Conservation (phyloP, 345 rosid species). For the Turnera subulata region DNA sequence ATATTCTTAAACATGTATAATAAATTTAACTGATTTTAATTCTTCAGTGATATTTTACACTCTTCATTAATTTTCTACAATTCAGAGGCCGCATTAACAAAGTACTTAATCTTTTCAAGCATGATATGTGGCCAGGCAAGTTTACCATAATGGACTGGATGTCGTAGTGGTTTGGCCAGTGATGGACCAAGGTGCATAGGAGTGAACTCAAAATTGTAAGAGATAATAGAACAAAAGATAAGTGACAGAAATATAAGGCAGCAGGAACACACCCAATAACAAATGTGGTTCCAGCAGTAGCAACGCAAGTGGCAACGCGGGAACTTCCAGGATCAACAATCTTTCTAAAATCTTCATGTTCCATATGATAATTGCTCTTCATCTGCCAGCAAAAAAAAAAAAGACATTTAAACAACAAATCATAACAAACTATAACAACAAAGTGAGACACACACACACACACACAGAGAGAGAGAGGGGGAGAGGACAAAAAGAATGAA, state of each 20-base stretch:
- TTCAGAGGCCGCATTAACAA: not conserved
- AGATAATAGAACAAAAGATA: not conserved
- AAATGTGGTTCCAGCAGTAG: slow-evolving; percentile 77
- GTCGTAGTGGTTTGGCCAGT: not conserved
- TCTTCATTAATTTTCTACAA: not conserved
- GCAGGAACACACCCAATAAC: slow-evolving; percentile 59
- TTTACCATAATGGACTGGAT: not conserved
- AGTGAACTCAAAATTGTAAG: not conserved
- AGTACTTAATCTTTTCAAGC: not conserved
- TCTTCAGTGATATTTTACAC: not conserved
- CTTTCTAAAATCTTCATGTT: slow-evolving; percentile 66
- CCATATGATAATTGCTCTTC: slow-evolving; percentile 48
- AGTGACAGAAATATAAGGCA: not conserved
- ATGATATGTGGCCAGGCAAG: slow-evolving; percentile 1
- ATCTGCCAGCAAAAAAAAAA: slow-evolving; percentile 40
- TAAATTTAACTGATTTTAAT: not conserved
- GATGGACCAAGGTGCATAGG: not conserved
- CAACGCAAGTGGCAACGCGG: slow-evolving; percentile 43
- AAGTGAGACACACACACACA: too few species aligned
- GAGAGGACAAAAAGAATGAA: not conserved
- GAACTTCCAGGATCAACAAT: slow-evolving; percentile 66
- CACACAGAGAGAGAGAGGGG: not conserved
- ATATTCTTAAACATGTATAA: too few species aligned
- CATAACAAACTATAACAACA: too few species aligned
- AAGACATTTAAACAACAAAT: slow-evolving; percentile 7